Evolutionary conservation across 148 eudicot species (phyloP), one percentile per base, ranked within the genome.

Genomic region (Suaeda aralocaspica): DNA sequence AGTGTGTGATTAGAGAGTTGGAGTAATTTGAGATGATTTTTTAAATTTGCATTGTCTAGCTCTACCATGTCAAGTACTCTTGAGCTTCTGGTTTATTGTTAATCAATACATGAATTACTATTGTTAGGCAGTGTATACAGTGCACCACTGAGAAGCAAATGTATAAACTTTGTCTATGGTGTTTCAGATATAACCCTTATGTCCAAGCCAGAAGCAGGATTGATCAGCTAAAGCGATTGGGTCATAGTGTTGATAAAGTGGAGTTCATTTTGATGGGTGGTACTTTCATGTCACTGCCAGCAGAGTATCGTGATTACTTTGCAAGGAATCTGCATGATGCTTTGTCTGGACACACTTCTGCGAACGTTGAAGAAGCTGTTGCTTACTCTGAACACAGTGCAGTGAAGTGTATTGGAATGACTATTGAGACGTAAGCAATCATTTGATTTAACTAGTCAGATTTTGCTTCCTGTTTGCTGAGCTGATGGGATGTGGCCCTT

Each of bases 231-330:
- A 94, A 94, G 84, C 83, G 99, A 49, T 67, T 94, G 85, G 99
- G 99, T 60, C 99, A 94, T 67, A 91, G 96, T 85, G 99, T 89
- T 39, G 99, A 94, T 75, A 94, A 94, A 91, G 99, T 94, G 64
- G 99, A 94, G 73, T 94, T 91, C 79, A 94, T 94, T 82, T 82
- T 94, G 74, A 94, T 94, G 99, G 99, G 99, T 72, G 99, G 99
- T 31, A 94, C 99, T 66, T 94, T 94, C 76, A 94, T 94, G 99
- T 94, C 99, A 31, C 81, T 94, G 69, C 93, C 99, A 28, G 78
- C 99, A 56, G 99, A 94, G 10, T 94, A 94, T 68, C 89, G 99
- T 57, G 99, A 94, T 74, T 94, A 84, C 66, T 94, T 94, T 70
- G 84, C 71, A 73, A 87, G 99, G 79, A 94, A 94, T 79, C 90